phyloP scores from a whole-genome alignment of 805 yeast genomes.

The Alloascoidea hylecoeti region DNA sequence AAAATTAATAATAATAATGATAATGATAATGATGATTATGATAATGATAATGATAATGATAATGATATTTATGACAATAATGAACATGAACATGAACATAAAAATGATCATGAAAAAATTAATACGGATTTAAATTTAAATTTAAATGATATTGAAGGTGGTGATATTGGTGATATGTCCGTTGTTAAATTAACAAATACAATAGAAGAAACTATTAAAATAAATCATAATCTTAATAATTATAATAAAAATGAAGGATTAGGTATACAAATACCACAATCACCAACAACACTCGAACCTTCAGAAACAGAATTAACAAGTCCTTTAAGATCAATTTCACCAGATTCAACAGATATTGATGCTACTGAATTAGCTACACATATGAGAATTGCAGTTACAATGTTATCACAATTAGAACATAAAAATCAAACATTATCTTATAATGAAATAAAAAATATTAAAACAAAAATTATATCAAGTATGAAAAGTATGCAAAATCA shows the following conservation, averaged over 20 bases:
- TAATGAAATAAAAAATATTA: conserved; percentile 50
- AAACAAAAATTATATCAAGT: conserved; percentile 53
- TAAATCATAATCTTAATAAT: background rate
- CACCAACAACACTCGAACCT: conserved; percentile 6
- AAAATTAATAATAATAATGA: background rate
- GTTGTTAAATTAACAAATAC: background rate
- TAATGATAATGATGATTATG: background rate
- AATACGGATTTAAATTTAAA: too few species aligned
- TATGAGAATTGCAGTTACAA: conserved; percentile 92
- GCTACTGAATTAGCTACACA: conserved; percentile 66
- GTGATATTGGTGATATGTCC: background rate
- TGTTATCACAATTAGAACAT: conserved; percentile 79
- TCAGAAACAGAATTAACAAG: too few species aligned
- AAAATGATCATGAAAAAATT: background rate
- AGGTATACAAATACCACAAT: too few species aligned
- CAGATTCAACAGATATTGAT: conserved; percentile 10
- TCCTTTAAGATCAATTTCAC: too few species aligned
- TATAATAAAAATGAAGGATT: background rate
- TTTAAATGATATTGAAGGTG: background rate
- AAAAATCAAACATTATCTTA: conserved; percentile 22
- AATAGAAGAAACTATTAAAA: background rate
- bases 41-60: background rate
- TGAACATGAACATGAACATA: background rate
- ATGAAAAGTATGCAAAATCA: conserved; percentile 70
- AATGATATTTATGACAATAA: background rate